Evolutionary conservation across 2,329 filamentous ascomycete genomes (phyloP).

Genomic region (Cordyceps militaris): DNA sequence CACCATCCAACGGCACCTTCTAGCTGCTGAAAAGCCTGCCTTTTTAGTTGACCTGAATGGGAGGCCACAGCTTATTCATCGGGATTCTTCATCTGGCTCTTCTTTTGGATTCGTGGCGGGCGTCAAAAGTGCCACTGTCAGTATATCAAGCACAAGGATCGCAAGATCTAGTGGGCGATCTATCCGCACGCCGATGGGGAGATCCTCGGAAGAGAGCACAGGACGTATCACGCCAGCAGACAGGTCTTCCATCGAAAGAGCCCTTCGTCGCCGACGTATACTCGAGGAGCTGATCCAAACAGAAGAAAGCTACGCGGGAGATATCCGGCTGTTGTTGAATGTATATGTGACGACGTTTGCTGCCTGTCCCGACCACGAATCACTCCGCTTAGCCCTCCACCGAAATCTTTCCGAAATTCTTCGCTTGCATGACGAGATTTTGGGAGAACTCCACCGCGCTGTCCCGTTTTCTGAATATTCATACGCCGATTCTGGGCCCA

Average conservation of each 20-base stretch:
- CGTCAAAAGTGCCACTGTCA: constrained; percentile 74
- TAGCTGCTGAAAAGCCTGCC: constrained; percentile 10
- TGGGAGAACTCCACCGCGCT: constrained; percentile 63
- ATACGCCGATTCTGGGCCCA: constrained; percentile 31
- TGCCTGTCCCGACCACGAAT: constrained; percentile 56
- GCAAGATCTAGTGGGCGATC: constrained; percentile 6
- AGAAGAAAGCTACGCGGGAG: constrained; percentile 82
- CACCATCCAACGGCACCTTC: constrained; percentile 32
- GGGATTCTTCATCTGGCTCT: constrained; percentile 61
- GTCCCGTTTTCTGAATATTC: constrained; percentile 63
- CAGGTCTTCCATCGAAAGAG: constrained; percentile 53
- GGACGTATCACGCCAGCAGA: constrained; percentile 45
- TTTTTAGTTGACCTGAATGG: not conserved
- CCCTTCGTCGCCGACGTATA: constrained; percentile 68
- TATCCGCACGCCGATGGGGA: constrained; percentile 5
- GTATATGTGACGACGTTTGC: constrained; percentile 73
- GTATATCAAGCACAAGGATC: constrained; percentile 52
- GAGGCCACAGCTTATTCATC: constrained; percentile 25
- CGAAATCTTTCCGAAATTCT: constrained; percentile 73
- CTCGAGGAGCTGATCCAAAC: constrained; percentile 80
- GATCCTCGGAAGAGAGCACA: constrained; percentile 58
- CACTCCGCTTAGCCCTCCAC: constrained; percentile 64
- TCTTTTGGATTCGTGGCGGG: constrained; percentile 76
- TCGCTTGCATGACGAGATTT: constrained; percentile 73
- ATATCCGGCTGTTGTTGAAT: constrained; percentile 79